Conservation (phyloP, 148 eudicot species). For the Rhododendron simsii region DNA sequence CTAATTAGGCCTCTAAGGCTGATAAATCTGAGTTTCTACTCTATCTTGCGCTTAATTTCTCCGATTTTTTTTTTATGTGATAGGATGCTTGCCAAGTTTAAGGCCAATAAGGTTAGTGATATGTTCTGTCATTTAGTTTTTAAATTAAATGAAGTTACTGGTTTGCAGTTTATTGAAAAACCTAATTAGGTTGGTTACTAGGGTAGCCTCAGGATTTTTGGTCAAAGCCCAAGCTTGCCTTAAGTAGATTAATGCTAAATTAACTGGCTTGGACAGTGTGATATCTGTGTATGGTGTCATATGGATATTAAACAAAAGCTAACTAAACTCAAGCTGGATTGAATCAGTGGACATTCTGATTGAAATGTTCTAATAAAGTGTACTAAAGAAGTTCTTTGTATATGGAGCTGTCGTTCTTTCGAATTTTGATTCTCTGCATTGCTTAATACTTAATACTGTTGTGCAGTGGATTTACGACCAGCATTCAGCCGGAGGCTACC, state of each 20-base stretch:
- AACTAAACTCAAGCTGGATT: not conserved
- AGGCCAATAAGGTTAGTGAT: conserved; percentile 38
- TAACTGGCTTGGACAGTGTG: not conserved
- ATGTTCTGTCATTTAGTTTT: not conserved
- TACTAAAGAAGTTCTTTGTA: not conserved
- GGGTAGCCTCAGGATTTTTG: conserved; percentile 2
- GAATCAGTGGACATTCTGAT: not conserved
- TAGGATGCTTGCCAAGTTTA: conserved; percentile 27
- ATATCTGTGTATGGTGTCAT: not conserved
- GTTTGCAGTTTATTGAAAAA: not conserved
- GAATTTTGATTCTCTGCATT: conserved; percentile 5
- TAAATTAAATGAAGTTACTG: not conserved
- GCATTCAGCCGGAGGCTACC: conserved; percentile 30
- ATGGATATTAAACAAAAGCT: not conserved
- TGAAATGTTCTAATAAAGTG: not conserved
- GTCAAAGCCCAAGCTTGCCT: not conserved
- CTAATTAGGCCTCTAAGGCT: not conserved
- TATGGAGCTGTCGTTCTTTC: not conserved
- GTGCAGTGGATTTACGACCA: conserved; percentile 43
- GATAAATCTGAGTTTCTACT: not conserved
- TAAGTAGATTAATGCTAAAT: not conserved
- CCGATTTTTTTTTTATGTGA: not conserved
- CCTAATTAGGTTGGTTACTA: not conserved
- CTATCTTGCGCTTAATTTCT: conserved; percentile 1
- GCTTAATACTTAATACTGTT: not conserved